These are phyloP conservation scores for Brachypodium distachyon DNA, from an alignment of 202 grass and related monocot species.

Conservation along the genomic window DNA sequence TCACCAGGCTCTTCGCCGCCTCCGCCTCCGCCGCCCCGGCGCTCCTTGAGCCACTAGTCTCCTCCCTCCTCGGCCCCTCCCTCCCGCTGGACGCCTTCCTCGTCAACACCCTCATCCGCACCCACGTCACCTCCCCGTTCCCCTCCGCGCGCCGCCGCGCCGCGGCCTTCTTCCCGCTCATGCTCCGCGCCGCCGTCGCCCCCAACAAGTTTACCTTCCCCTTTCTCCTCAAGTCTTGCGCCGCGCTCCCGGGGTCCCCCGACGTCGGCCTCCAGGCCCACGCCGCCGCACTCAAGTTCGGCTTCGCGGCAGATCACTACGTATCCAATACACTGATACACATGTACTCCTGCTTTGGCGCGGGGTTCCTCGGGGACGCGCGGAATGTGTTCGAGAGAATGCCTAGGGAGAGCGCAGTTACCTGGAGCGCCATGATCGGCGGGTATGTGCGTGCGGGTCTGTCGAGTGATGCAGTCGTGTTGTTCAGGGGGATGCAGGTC, in stretches of 20 bases:
- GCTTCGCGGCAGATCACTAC: constrained; percentile 42
- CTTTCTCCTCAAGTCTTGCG: constrained; percentile 66
- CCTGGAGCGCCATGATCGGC: constrained; percentile 75
- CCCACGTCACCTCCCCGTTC: constrained; percentile 44
- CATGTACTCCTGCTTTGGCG: constrained; percentile 39
- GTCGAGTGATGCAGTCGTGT: constrained; percentile 34
- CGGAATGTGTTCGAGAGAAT: constrained; percentile 62
- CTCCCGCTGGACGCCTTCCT: constrained; percentile 40
- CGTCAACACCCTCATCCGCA: constrained; percentile 39
- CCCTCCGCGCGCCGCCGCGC: constrained; percentile 26
- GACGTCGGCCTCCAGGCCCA: constrained; percentile 32
- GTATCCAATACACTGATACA: constrained; percentile 70
- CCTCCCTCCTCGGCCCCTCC: constrained; percentile 20
- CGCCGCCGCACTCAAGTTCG: constrained; percentile 57
- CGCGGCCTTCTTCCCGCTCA: constrained; percentile 46
- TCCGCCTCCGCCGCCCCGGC: constrained; percentile 28
- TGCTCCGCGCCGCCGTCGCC: constrained; percentile 38
- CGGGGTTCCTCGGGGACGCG: constrained; percentile 32
- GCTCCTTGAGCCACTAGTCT: constrained; percentile 30
- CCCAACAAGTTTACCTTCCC: constrained; percentile 81
- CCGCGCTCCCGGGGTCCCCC: constrained; percentile 2
- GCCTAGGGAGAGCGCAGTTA: constrained; percentile 38
- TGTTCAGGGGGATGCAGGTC: constrained; percentile 68
- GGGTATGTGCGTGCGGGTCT: constrained; percentile 47
- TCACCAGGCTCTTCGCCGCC: constrained; percentile 47